Conservation (phyloP, 2,329 filamentous ascomycete genomes). For the Sporothrix brasiliensis region DNA sequence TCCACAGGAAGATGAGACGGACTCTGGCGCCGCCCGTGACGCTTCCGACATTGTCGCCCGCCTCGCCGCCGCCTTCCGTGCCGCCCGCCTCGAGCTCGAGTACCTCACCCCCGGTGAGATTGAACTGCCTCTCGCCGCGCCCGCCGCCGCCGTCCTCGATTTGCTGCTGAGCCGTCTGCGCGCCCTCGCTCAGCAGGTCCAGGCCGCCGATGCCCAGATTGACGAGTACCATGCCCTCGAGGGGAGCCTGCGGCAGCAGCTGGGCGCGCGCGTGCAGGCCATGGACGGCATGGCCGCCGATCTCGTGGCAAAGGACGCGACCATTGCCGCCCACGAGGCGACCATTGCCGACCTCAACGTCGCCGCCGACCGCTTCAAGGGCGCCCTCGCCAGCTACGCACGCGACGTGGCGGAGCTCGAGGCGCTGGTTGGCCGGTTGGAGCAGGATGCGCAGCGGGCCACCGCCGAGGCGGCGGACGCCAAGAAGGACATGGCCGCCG, state of each 20-base stretch:
- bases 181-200: slow-evolving; percentile 51
- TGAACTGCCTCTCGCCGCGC: slow-evolving; percentile 54
- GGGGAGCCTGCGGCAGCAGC: slow-evolving; percentile 58
- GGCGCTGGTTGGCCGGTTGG: slow-evolving; percentile 51
- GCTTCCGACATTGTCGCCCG: slow-evolving; percentile 53
- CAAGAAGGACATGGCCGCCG: slow-evolving; percentile 33
- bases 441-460: slow-evolving; percentile 44
- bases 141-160: slow-evolving; percentile 60
- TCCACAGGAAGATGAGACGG: slow-evolving; percentile 34
- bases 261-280: slow-evolving; percentile 55
- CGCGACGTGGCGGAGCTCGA: slow-evolving; percentile 60
- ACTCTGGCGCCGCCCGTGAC: slow-evolving; percentile 49
- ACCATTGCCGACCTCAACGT: slow-evolving; percentile 54
- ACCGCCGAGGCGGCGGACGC: slow-evolving; percentile 36
- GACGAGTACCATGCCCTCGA: slow-evolving; percentile 64
- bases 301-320: slow-evolving; percentile 39
- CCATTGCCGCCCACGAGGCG: slow-evolving; percentile 43
- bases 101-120: slow-evolving; percentile 63
- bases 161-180: slow-evolving; percentile 57
- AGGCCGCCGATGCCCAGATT: slow-evolving; percentile 56
- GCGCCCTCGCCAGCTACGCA: slow-evolving; percentile 56
- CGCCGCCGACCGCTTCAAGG: slow-evolving; percentile 54
- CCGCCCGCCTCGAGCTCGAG: slow-evolving; percentile 63
- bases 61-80: slow-evolving; percentile 55
- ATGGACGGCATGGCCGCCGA: slow-evolving; percentile 54